Evolutionary conservation across 2,329 filamentous ascomycete species (phyloP), one percentile per base, ranked within the genome.

Genomic region (Didymella segeticola): DNA sequence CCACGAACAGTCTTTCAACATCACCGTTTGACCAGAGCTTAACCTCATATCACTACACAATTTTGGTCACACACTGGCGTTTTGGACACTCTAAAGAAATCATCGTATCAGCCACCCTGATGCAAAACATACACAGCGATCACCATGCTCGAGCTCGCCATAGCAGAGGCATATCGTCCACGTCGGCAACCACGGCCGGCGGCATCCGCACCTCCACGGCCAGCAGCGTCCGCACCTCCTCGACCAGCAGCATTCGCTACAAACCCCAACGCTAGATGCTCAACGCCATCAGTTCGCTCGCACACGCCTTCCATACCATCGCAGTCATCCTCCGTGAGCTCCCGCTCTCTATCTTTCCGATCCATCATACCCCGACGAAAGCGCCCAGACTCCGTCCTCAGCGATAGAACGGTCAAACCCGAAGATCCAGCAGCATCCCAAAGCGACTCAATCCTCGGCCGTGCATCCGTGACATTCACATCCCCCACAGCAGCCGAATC

Each of bases 101-200:
- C 4, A 19, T 15, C 17, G 7, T 4, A 34, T 30, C 23, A 30
- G 29, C 12, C 15, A 43, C 30, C 47, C 37, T 49, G 46, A 23
- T 15, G 15, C 1, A 2, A 14, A 6, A 5, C 3, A 14, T 2
- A 10, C 6, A 8, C 7, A 17, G 17, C 8, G 10, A 1, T 8
- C 22, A 30, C 22, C 17, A 56, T 56, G 53, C 11, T 56, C 15
- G 43, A 53, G 29, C 47, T 52, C 3, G 53, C 48, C 1, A 31
- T 53, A 23, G 53, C 53, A 23, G 48, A 53, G 12, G 53, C 53
- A 10, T 52, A 52, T 25, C 43, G 53, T 5, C 43, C 37, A n/a
- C 38, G 33, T 5, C 17, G 11, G 22, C 39, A 19, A 1, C 15
- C 19, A 2, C 39, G 9, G 9, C n/a, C 12, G 1, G 12, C 22